Evolutionary conservation across 2,329 filamentous ascomycete species (phyloP), one percentile per base, ranked within the genome.

Genomic region (Immersiporthe knoxdaviesiana): DNA sequence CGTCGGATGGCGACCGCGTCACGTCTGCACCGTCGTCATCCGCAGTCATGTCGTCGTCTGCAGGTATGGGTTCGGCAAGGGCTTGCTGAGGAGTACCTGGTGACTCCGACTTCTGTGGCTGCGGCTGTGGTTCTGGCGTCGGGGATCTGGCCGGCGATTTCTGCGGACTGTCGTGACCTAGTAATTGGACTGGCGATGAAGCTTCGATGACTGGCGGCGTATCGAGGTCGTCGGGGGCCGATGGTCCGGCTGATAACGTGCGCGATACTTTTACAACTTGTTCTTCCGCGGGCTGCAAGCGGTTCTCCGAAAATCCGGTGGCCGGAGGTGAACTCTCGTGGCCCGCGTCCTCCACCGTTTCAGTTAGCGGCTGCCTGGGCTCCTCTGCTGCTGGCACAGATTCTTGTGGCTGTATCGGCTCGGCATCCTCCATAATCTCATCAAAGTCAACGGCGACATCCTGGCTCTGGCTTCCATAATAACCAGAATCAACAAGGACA

Each of bases 401-500:
- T 12, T 72, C 68, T 12, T 39, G 44, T 58, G 68, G 41, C 60
- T 71, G 30, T 68, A 68, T 44, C 63, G 70, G 39, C 61, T 44
- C 27, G 35, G 61, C 44, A 47, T 61, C 59, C n/a, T 50, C 37
- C 67, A 61, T 60, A 2, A 35, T 18, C 37, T 58, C 71, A 47
- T 75, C 70, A 37, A 73, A 54, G 30, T 75, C 79, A 54, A 85
- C 81, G n/a, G 80, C 81, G 67, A 37, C 63, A 39, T 89, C 85
- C 66, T 86, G 83, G 3, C 83, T 81, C 73, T 90, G 88, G 74
- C 89, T 91, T 61, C 90, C 91, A 79, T 92, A 88, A 74, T 92
- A 93, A 37, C 91, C 91, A 44, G 91, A 93, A 74, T 93, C 91
- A 1, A 82, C 79, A 60, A 81, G 76, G 27, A 81, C 76, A n/a